Percentiles rank a stretch among this genome's conserved stretches.
Evolutionary conservation across 78 protist species (phyloP).

Genomic region (Dictyostelium intermedium): DNA sequence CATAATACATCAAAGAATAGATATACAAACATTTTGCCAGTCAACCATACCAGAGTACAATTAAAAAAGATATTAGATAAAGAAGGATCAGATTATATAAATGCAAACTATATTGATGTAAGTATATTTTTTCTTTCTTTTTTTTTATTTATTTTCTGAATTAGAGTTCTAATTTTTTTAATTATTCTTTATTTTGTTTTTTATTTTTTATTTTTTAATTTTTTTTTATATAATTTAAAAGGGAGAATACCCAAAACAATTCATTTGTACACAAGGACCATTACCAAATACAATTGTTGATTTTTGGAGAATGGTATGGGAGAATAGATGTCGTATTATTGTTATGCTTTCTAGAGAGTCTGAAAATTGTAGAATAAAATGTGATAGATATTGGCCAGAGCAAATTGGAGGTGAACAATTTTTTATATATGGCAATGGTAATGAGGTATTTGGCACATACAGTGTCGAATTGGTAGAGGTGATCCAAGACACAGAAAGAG

Average conservation of each 20-base stretch:
- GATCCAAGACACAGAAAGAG: background rate
- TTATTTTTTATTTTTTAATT: background rate
- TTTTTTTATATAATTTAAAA: background rate
- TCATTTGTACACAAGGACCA: constrained; percentile 91
- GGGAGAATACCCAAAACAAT: constrained; percentile 59
- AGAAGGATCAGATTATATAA: constrained; percentile 87
- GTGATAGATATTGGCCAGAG: constrained; percentile 85
- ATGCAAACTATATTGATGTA: constrained; percentile 86
- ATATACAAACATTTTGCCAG: constrained; percentile 84
- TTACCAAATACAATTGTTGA: constrained; percentile 79
- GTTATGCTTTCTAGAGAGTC: constrained; percentile 84
- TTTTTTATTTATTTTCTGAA: background rate
- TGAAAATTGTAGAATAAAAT: constrained; percentile 76
- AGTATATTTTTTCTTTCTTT: background rate
- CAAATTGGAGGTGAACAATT: background rate
- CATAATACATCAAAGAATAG: constrained; percentile 81
- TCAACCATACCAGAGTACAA: constrained; percentile 63
- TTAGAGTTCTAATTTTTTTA: background rate
- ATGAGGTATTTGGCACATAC: constrained; percentile 9
- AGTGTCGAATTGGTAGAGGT: background rate
- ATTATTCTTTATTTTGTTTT: background rate
- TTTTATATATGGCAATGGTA: background rate
- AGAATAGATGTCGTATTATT: constrained; percentile 46
- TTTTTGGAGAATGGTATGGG: constrained; percentile 93
- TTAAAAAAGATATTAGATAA: constrained; percentile 24